These are phyloP conservation scores for Hypoxylon rickii DNA, from an alignment of 495 filamentous ascomycete genomes.

Conservation along the genomic window DNA sequence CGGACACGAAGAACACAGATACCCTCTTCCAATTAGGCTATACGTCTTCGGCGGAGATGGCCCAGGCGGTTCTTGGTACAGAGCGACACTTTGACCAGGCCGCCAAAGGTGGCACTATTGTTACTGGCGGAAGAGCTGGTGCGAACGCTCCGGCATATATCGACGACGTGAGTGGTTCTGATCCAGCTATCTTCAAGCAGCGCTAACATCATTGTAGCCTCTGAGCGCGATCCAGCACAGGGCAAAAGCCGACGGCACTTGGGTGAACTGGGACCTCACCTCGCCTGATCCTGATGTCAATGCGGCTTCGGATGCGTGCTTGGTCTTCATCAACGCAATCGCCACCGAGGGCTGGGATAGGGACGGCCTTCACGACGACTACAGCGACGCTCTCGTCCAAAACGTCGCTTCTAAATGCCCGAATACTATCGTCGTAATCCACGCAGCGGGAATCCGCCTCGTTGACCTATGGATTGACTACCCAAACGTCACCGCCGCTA, in stretches of 20 bases:
- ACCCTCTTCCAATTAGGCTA: slow-evolving; percentile 38
- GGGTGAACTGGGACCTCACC: slow-evolving; percentile 53
- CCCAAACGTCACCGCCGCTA: slow-evolving; percentile 65
- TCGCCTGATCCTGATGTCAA: slow-evolving; percentile 46
- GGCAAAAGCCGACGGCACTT: slow-evolving; percentile 59
- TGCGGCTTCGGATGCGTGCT: slow-evolving; percentile 64
- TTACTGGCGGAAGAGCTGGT: slow-evolving; percentile 57
- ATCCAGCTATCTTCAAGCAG: background rate
- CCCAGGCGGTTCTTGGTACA: slow-evolving; percentile 35
- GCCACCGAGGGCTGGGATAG: slow-evolving; percentile 61
- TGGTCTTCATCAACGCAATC: slow-evolving; percentile 67
- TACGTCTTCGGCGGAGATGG: slow-evolving; percentile 40
- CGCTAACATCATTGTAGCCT: slow-evolving; percentile 46
- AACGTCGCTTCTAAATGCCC: slow-evolving; percentile 60
- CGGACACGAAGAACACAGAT: slow-evolving; percentile 41
- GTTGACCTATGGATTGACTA: slow-evolving; percentile 65
- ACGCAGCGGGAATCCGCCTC: slow-evolving; percentile 61
- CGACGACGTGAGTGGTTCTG: slow-evolving; percentile 33
- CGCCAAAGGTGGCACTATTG: slow-evolving; percentile 48
- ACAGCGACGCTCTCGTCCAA: slow-evolving; percentile 60
- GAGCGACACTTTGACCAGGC: slow-evolving; percentile 39
- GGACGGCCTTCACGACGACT: slow-evolving; percentile 48
- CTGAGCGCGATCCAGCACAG: slow-evolving; percentile 63
- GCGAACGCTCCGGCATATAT: slow-evolving; percentile 54
- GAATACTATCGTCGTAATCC: slow-evolving; percentile 66